Evolutionary conservation across 1,284 basidiomycete genomes (phyloP), one percentile per base, ranked within the genome.

Genomic region (Porodaedalea pini): DNA sequence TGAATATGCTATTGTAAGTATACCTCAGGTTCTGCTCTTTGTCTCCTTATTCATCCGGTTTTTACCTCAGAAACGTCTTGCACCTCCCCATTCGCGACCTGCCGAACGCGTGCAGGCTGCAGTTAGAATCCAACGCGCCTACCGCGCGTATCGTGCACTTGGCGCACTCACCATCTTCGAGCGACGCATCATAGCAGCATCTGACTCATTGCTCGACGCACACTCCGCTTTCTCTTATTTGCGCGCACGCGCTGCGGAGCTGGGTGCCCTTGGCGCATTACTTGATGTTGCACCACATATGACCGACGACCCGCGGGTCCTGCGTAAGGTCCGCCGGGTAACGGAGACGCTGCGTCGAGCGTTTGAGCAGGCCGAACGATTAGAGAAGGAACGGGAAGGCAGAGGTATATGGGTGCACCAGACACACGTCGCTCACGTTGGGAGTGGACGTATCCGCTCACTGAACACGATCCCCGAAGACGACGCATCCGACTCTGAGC

Each of bases 101-200:
- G 11, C 23, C 10, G 34, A 52, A 11, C 8, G 25, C 11, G 17
- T 27, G 34, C 17, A 44, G 7, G 57, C 57, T 2, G 57, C 57
- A 6, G 36, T 50, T n/a, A 59, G 32, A 41, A 60, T 60, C 15
- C 58, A 60, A 41, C 55, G 54, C 3, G 48, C 39, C 17, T 56
- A 51, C 23, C 54, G 54, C 29, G 53, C 49, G 3, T 43, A 56
- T 29, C 45, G 43, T 27, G 54, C 54, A 6, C 13, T 48, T 13
- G 11, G 10, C 11, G 34, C 29, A 23, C 25, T 47, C 32, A 32
- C 7, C 25, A 27, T 17, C 10, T n/a, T 56, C 7, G 31, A 41
- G 23, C 25, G n/a, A 41, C 25, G 40, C 10, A 36, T 54, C 25
- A 4, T 45, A 32, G 34, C n/a, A 8, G 31, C 27, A 17, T 17